These are phyloP conservation scores for Ustilago cynodontis DNA, from an alignment of 1,284 basidiomycete species.

Conservation along the genomic window DNA sequence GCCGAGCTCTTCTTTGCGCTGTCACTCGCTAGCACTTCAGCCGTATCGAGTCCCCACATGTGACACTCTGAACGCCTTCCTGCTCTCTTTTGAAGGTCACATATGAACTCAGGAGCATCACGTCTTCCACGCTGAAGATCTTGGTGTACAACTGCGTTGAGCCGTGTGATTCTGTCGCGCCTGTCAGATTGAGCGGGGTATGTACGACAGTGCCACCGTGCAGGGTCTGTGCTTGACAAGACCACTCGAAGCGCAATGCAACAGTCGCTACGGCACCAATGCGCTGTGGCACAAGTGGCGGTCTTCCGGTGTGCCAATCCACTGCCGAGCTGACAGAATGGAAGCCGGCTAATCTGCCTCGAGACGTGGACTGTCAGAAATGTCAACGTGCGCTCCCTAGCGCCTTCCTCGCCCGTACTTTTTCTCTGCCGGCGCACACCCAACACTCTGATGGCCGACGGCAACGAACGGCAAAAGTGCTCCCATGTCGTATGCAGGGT, in stretches of 20 bases:
- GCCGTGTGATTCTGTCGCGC: neutral
- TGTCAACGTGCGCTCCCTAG: slow-evolving; percentile 47
- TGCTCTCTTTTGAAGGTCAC: too few species aligned
- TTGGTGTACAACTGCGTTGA: neutral
- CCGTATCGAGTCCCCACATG: neutral
- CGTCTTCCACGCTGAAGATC: neutral
- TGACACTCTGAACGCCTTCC: neutral
- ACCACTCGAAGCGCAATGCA: neutral
- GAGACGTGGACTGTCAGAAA: slow-evolving; percentile 31
- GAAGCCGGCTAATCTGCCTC: slow-evolving; percentile 1
- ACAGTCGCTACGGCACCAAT: neutral
- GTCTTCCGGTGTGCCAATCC: neutral
- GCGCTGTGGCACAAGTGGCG: neutral
- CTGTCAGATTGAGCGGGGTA: slow-evolving; percentile 3
- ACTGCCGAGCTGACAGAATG: neutral
- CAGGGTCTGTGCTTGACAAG: neutral
- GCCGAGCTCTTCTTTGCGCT: neutral
- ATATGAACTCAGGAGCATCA: too few species aligned
- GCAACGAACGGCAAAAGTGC: slow-evolving; percentile 9
- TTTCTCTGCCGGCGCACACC: neutral
- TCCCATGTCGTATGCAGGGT: neutral
- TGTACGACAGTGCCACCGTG: neutral
- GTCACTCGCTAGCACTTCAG: neutral
- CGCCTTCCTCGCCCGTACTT: neutral
- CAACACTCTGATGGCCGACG: slow-evolving; percentile 11